phyloP scores from a whole-genome alignment of 371 early-diverging fungal species.

The Syncephalastrum contaminatum region DNA sequence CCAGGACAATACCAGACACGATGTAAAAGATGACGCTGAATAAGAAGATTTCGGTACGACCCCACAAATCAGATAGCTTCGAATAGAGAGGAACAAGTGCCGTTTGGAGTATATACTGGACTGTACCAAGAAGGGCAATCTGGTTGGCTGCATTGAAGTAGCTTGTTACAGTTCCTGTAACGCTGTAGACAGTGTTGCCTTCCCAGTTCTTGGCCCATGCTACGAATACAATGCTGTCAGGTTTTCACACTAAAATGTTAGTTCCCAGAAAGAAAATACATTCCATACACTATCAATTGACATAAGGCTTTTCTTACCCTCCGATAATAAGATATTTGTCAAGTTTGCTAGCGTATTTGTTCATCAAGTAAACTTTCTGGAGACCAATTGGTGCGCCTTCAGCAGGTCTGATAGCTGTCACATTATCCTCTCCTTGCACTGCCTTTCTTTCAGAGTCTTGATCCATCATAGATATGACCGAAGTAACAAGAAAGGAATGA shows the following conservation, averaged over 20 bases:
- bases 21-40: slow-evolving; percentile 37
- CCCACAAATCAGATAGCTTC: slow-evolving; percentile 46
- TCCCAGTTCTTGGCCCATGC: slow-evolving; percentile 37
- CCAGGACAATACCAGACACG: slow-evolving; percentile 34
- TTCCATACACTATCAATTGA: background rate
- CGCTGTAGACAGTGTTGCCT: slow-evolving; percentile 16
- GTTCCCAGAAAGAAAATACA: background rate
- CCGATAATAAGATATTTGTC: slow-evolving; percentile 13
- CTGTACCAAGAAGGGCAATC: slow-evolving; percentile 27
- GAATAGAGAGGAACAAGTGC: slow-evolving; percentile 48
- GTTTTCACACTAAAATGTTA: background rate
- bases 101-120: slow-evolving; percentile 38
- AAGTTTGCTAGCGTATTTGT: slow-evolving; percentile 9
- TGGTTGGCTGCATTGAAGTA: slow-evolving; percentile 22
- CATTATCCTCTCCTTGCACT: no score
- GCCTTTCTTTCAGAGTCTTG: no score
- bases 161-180: slow-evolving; percentile 21
- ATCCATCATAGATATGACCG: no score
- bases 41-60: slow-evolving; percentile 37
- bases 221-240: slow-evolving; percentile 17
- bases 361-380: slow-evolving; percentile 15
- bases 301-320: slow-evolving; percentile 5
- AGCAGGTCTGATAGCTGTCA: slow-evolving; percentile 6
- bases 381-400: slow-evolving; percentile 8
- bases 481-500: no score